Evolutionary conservation across 352 stramenopile genomes (phyloP).

Genomic region (Globisporangium rhizosaccharum): DNA sequence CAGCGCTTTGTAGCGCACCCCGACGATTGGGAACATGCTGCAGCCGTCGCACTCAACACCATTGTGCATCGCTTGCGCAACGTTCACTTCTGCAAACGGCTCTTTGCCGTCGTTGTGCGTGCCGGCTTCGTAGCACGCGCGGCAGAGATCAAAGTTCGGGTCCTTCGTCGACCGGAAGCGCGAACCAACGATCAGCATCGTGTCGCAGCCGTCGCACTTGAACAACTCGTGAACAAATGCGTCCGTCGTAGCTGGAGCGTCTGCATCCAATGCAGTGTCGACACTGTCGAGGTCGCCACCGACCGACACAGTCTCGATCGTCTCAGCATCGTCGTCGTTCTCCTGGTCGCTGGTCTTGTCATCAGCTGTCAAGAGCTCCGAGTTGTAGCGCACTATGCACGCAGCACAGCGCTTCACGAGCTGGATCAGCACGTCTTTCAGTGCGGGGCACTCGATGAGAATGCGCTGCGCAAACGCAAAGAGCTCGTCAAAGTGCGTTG

Average conservation of each 20-base stretch:
- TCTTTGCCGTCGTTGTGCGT: slow-evolving; percentile 11
- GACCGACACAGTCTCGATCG: slow-evolving; percentile 15
- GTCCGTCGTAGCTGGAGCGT: neutral
- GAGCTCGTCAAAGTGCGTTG: slow-evolving; percentile 25
- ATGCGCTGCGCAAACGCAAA: slow-evolving; percentile 37
- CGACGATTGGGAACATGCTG: slow-evolving; percentile 44
- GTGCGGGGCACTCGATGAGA: slow-evolving; percentile 27
- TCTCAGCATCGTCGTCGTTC: slow-evolving; percentile 17
- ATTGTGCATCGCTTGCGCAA: slow-evolving; percentile 21
- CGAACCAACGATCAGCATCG: slow-evolving; percentile 26
- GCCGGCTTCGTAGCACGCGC: slow-evolving; percentile 15
- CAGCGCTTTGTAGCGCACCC: slow-evolving; percentile 79
- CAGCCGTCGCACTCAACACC: slow-evolving; percentile 51
- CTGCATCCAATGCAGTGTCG: neutral
- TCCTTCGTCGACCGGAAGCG: slow-evolving; percentile 26
- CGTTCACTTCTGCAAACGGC: slow-evolving; percentile 9
- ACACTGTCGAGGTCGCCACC: too few relatives aligned
- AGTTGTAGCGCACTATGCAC: slow-evolving; percentile 31
- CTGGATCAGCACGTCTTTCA: slow-evolving; percentile 39
- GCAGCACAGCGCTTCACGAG: slow-evolving; percentile 35
- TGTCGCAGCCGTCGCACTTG: slow-evolving; percentile 32
- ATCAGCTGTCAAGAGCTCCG: slow-evolving; percentile 15
- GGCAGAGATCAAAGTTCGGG: slow-evolving; percentile 35
- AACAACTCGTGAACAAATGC: slow-evolving; percentile 20
- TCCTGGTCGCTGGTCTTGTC: slow-evolving; percentile 1